Evolutionary conservation across 768 basidiomycete genomes (phyloP).

Genomic region (Trametopsis cervina): DNA sequence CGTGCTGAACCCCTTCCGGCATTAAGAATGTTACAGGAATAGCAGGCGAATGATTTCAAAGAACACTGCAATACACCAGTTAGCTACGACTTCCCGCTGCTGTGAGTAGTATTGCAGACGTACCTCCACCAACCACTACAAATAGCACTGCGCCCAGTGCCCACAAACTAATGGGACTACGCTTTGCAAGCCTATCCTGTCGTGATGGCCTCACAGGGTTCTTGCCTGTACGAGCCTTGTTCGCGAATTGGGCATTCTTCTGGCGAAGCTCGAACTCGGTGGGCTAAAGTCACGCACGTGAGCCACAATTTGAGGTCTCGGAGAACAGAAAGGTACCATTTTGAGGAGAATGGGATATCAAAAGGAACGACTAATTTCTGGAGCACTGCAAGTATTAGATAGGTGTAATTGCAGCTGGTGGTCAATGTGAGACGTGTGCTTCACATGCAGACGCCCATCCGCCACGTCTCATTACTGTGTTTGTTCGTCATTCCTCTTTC

Average conservation of each 20-base stretch:
- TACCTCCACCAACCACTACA: conserved; percentile 76
- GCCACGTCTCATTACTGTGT: conserved; percentile 5
- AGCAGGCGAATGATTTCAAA: conserved; percentile 65
- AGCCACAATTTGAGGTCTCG: neutral
- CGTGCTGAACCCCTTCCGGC: neutral
- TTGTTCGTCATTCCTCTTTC: conserved; percentile 4
- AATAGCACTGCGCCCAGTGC: conserved; percentile 70
- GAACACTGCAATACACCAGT: conserved; percentile 41
- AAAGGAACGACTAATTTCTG: neutral
- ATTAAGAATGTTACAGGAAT: conserved; percentile 42
- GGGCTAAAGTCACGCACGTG: conserved; percentile 36
- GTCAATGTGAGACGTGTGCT: conserved; percentile 12
- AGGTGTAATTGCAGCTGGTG: conserved; percentile 7
- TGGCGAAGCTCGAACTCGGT: conserved; percentile 79
- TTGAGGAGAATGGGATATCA: neutral
- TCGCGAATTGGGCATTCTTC: conserved; percentile 76
- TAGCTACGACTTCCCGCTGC: neutral
- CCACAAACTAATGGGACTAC: conserved; percentile 70
- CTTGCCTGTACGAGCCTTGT: conserved; percentile 66
- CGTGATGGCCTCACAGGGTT: conserved; percentile 67
- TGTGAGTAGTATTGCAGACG: conserved; percentile 21
- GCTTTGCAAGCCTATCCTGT: conserved; percentile 62
- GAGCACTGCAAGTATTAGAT: conserved; percentile 25
- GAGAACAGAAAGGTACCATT: conserved; percentile 27
- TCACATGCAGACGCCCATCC: conserved; percentile 1